phyloP scores from a whole-genome alignment of 2,329 filamentous ascomycete species.

The Ophiocordyceps robertsii region DNA sequence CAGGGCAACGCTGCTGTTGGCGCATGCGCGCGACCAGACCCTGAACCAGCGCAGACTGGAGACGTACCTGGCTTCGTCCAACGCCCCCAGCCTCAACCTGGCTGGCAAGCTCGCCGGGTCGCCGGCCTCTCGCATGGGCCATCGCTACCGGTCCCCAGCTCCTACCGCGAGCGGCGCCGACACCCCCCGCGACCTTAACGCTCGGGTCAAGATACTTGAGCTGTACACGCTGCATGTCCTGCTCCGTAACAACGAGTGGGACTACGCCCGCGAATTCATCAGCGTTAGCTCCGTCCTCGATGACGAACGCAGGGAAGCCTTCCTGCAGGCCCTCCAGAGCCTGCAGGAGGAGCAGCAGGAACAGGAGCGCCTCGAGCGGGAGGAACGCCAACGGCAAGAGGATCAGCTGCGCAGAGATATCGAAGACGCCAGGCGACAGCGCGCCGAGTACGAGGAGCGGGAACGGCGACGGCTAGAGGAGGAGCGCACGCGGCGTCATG shows the following conservation, averaged over 20 bases:
- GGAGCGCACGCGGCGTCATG: slow-evolving; percentile 33
- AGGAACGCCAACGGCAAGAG: slow-evolving; percentile 41
- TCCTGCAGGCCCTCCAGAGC: slow-evolving; percentile 71
- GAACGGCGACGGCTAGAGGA: slow-evolving; percentile 39
- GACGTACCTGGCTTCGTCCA: slow-evolving; percentile 70
- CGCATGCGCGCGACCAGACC: slow-evolving; percentile 73
- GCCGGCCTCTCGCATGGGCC: slow-evolving; percentile 19
- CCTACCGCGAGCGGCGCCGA: slow-evolving; percentile 52
- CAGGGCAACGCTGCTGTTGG: slow-evolving; percentile 78
- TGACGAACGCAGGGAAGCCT: slow-evolving; percentile 80
- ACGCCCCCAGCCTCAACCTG: slow-evolving; percentile 60
- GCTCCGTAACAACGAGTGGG: slow-evolving; percentile 90
- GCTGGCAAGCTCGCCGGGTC: slow-evolving; percentile 44
- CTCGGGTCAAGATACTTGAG: slow-evolving; percentile 83
- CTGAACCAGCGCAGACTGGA: slow-evolving; percentile 82
- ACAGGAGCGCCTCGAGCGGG: slow-evolving; percentile 51
- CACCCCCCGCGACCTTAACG: slow-evolving; percentile 72
- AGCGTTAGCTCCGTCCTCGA: slow-evolving; percentile 75
- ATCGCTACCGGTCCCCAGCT: slow-evolving; percentile 30
- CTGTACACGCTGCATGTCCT: slow-evolving; percentile 91
- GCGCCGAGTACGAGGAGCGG: slow-evolving; percentile 46
- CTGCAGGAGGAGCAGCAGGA: slow-evolving; percentile 73
- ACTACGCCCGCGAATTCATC: slow-evolving; percentile 88
- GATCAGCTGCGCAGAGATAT: slow-evolving; percentile 42
- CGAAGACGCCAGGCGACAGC: slow-evolving; percentile 40